phyloP scores from a whole-genome alignment of 1,284 basidiomycete genomes.

The Inonotus hispidus region DNA sequence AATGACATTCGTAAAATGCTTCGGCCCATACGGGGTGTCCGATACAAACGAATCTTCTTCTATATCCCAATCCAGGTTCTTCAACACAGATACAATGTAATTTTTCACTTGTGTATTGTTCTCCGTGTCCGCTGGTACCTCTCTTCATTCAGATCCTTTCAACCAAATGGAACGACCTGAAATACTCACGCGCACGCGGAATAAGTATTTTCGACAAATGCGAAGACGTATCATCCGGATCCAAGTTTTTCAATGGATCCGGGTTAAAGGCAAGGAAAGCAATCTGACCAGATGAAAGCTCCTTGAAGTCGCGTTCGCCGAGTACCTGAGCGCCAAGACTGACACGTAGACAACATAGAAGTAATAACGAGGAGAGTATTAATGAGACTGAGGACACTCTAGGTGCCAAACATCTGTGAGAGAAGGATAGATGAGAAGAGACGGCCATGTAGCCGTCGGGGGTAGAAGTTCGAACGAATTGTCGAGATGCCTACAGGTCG shows the following conservation, averaged over 20 bases:
- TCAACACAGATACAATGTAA: conserved; percentile 68
- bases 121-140: conserved; percentile 53
- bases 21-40: conserved; percentile 80
- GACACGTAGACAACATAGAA: conserved; percentile 5
- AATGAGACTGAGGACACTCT: conserved; percentile 7
- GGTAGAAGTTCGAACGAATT: neutral
- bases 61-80: conserved; percentile 76
- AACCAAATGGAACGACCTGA: neutral
- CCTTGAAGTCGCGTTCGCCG: conserved; percentile 39
- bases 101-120: conserved; percentile 77
- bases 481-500: neutral
- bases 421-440: neutral
- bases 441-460: neutral
- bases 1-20: conserved; percentile 86
- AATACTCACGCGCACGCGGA: conserved; percentile 66
- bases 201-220: conserved; percentile 81
- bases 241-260: conserved; percentile 63
- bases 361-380: conserved; percentile 21
- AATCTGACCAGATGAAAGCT: conserved; percentile 49
- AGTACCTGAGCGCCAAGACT: conserved; percentile 21
- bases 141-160: neutral
- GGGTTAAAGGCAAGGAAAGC: conserved; percentile 43
- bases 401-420: neutral
- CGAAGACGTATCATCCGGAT: conserved; percentile 56
- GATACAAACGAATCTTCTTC: conserved; percentile 78